Conservation (phyloP, 305 asterid species). For the Rubia balearica region DNA sequence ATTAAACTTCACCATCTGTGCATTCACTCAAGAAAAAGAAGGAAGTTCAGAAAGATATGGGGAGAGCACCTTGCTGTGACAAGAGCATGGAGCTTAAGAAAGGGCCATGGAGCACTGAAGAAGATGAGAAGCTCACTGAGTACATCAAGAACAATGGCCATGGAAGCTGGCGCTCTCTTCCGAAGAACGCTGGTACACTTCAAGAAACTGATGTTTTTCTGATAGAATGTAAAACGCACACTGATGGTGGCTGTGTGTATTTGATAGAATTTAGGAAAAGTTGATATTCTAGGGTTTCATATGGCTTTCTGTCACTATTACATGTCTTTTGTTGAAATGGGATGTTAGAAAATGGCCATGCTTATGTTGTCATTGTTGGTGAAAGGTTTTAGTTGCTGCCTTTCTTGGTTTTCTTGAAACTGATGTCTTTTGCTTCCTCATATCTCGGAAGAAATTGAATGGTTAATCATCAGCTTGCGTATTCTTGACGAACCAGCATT, state of each 20-base stretch:
- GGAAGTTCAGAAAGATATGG: slow-evolving; percentile 34
- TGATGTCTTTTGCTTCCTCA: background rate
- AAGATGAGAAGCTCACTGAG: slow-evolving; percentile 70
- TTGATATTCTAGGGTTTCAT: no score
- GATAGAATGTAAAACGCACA: no score
- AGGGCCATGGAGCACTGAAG: slow-evolving; percentile 97
- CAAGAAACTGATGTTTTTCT: background rate
- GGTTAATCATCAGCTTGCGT: no score
- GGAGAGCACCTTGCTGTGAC: slow-evolving; percentile 93
- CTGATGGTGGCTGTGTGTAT: background rate
- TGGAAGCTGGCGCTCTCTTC: slow-evolving; percentile 90
- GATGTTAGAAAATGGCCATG: background rate
- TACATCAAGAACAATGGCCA: slow-evolving; percentile 68
- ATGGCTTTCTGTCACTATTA: no score
- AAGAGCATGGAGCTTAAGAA: slow-evolving; percentile 70
- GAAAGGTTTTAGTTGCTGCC: background rate
- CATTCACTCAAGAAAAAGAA: background rate
- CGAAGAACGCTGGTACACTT: slow-evolving; percentile 66
- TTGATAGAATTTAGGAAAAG: no score
- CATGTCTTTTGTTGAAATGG: background rate
- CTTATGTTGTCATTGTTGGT: background rate
- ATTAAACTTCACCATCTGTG: background rate
- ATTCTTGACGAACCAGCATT: no score
- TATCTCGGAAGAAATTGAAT: background rate
- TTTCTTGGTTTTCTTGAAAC: background rate